Percentiles rank a stretch among this genome's conserved stretches.
These are phyloP conservation scores for Durusdinium trenchii DNA, from an alignment of 73 alveolate genomes.

Conservation along the genomic window DNA sequence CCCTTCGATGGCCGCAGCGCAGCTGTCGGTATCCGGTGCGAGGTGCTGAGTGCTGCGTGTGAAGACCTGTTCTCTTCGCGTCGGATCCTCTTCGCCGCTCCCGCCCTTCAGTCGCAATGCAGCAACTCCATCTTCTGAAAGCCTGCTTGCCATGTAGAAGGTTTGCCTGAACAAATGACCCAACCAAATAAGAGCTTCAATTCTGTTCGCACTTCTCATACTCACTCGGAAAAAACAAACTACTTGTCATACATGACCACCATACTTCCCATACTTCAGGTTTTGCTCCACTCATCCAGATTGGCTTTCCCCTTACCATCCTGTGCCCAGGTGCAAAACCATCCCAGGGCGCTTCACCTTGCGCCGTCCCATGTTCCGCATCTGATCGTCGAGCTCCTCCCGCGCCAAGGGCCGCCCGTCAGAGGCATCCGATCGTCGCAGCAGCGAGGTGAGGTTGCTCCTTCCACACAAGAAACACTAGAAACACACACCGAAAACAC, in stretches of 20 bases:
- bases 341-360: constrained; percentile 39
- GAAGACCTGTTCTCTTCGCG: background rate
- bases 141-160: constrained; percentile 21
- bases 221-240: too few relatives aligned
- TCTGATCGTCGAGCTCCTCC: constrained; percentile 45
- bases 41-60: background rate
- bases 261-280: too few relatives aligned
- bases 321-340: too few relatives aligned
- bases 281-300: too few relatives aligned
- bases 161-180: too few relatives aligned
- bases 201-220: too few relatives aligned
- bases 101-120: background rate
- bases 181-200: too few relatives aligned
- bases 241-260: too few relatives aligned
- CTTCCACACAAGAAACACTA: too few relatives aligned
- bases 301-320: too few relatives aligned
- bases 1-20: constrained; percentile 66
- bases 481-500: background rate
- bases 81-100: background rate
- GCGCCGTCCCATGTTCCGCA: constrained; percentile 44
- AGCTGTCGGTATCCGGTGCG: constrained; percentile 30
- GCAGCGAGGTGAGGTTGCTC: background rate
- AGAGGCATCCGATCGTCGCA: background rate
- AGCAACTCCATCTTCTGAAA: background rate
- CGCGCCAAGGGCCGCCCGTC: constrained; percentile 60